Evolutionary conservation across 331 rosid species (phyloP), one percentile per base, ranked within the genome.

Genomic region (Acacia pycnantha): DNA sequence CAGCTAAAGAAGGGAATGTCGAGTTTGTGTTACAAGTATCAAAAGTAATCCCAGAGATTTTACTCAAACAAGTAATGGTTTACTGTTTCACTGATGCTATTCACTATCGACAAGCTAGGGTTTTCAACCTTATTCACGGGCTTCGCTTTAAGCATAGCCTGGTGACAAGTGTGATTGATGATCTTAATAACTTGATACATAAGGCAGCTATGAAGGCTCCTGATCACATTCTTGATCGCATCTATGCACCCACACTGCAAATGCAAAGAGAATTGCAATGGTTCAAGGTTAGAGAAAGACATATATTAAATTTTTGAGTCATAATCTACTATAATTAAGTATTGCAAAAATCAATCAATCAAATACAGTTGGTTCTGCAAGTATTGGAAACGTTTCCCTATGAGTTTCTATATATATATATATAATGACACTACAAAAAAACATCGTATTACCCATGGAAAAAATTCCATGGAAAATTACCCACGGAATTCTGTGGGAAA

Each of bases 161-260:
- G 22, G 14, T 11, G 0, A 9, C 73, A 67, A 0, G 0, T 0
- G 1, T 0, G 9, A 0, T 9, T 18, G 46, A 37, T 8, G n/a
- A 8, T 2, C 18, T 0, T 35, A 1, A 26, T 18, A 33, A 1
- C 46, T 33, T 35, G 26, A 4, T 66, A 0, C 72, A 35, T 31
- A n/a, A 16, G 72, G 72, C 24, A 33, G 48, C 15, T 11, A 19
- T 0, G 10, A 6, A 35, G 15, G 48, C 48, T 35, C 73, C 73
- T 19, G 15, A 41, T 67, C 22, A 11, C 4, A 3, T 18, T 8
- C 48, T 67, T 8, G 19, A 37, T 8, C 26, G 26, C 47, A 67
- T 67, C 73, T 35, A 35, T 4, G 29, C 26, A 35, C 27, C 73
- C 0, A 21, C 48, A 19, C 5, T 67, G 0, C 27, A 37, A 19